Evolutionary conservation across 352 stramenopile species (phyloP), one percentile per base, ranked within the genome.

Genomic region (Globisporangium yorkense): DNA sequence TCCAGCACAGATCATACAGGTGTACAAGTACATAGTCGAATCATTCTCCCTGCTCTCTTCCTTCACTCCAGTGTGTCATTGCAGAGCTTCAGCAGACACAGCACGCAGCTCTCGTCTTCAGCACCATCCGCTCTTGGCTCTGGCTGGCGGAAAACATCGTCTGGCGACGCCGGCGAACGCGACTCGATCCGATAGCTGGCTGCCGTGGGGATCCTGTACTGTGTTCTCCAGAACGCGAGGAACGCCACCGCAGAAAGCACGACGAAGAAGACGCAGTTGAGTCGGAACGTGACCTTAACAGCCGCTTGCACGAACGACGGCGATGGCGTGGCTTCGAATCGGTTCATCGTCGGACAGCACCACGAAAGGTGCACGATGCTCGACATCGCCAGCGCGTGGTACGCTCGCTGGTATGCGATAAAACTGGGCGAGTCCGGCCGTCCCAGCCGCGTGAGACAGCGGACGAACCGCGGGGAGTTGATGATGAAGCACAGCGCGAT

Each of bases 401-500:
- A 77, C 15, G 81, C 57, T 15, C 75, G 71, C 35, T 82, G 63
- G 39, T 80, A 84, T 2, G 69, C 67, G 37, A 67, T 45, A 44
- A 77, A 80, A 24, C 49, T 67, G 9, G 57, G 56, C 1, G 67
- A 69, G 3, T 63, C 48, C 27, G 75, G 66, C 15, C 67, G 60
- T 10, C 66, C 69, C n/a, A 86, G 65, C 1, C 52, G 65, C 27
- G 66, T 55, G 9, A 86, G 56, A 20, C 62, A 67, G 12, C 54
- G 47, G 21, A 74, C 66, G 40, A 86, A 72, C 7, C 74, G 70
- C 24, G 62, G 55, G 24, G 73, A 75, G 59, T 81, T 75, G 57
- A 65, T 63, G 5, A 86, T 58, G 45, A 79, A 79, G 55, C 75
- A 80, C 0, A 86, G 55, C 18, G 71, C 53, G 44, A 79, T 66